A percentile compares a stretch with the other conserved stretches of the same genome.
Conservation (phyloP, 371 early-diverging fungal genomes). For the Mortierella sp. region DNA sequence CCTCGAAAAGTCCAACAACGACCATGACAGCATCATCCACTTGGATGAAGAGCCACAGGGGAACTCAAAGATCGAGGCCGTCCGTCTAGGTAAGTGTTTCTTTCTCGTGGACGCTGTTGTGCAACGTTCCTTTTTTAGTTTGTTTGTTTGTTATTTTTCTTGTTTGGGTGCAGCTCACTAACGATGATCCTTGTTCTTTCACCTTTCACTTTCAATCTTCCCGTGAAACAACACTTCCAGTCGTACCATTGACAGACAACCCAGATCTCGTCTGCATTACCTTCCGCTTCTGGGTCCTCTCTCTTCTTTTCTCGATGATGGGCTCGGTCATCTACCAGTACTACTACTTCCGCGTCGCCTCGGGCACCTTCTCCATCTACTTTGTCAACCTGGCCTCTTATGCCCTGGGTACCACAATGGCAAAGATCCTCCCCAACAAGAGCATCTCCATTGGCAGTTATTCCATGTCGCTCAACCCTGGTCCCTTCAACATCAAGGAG, state of each 20-base stretch:
- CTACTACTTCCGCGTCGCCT: conserved; percentile 56
- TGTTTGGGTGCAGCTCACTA: not conserved
- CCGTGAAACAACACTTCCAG: not conserved
- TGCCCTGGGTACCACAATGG: conserved; percentile 46
- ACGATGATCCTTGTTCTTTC: not conserved
- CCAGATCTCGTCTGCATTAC: conserved; percentile 73
- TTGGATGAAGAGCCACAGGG: not conserved
- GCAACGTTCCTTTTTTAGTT: too few species aligned
- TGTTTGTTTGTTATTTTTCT: not conserved
- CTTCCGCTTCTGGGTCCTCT: conserved; percentile 76
- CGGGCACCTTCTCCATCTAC: conserved; percentile 44
- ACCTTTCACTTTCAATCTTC: not conserved
- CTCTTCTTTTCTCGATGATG: conserved; percentile 69
- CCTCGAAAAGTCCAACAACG: not conserved
- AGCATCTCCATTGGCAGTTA: conserved; percentile 20
- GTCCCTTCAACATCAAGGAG: conserved; percentile 67
- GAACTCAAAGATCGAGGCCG: conserved; percentile 22
- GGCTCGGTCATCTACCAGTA: conserved; percentile 66
- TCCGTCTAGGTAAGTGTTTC: conserved; percentile 7
- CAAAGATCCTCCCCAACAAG: conserved; percentile 27
- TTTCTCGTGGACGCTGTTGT: not conserved
- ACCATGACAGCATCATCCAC: not conserved
- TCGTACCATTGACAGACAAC: conserved; percentile 69
- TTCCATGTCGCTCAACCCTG: conserved; percentile 58
- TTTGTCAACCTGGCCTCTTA: conserved; percentile 54